A percentile compares a stretch with the other conserved stretches of the same genome.
phyloP scores from a whole-genome alignment of 768 basidiomycete species.

The Calocybe cyanea region DNA sequence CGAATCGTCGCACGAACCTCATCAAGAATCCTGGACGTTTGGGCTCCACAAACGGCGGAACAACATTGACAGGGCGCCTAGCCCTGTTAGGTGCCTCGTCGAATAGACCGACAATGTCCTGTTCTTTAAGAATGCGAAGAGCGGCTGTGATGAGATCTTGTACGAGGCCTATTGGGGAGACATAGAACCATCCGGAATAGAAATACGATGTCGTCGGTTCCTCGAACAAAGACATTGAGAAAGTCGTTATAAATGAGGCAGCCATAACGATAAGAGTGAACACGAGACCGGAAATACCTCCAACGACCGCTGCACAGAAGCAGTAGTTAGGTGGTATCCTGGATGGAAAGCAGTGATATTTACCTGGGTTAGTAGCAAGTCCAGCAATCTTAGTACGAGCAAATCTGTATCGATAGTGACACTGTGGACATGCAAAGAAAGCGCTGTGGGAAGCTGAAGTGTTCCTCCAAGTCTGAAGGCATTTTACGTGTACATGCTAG shows the following conservation, averaged over 20 bases:
- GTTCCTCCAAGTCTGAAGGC: constrained; percentile 72
- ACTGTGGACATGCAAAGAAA: constrained; percentile 80
- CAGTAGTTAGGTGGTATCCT: constrained; percentile 9
- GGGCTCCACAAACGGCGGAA: constrained; percentile 15
- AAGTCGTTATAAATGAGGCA: constrained; percentile 68
- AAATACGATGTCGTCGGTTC: constrained; percentile 39
- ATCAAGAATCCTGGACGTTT: constrained; percentile 39
- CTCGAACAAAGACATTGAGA: constrained; percentile 61
- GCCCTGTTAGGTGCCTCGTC: constrained; percentile 23
- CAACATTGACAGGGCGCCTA: constrained; percentile 6
- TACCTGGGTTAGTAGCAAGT: constrained; percentile 75
- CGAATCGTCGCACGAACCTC: constrained; percentile 63
- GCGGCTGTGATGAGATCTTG: constrained; percentile 61
- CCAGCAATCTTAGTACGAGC: constrained; percentile 67
- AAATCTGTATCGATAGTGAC: constrained; percentile 74
- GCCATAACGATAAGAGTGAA: constrained; percentile 65
- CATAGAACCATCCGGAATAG: constrained; percentile 36
- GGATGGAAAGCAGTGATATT: constrained; percentile 16
- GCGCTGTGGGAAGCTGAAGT: constrained; percentile 56
- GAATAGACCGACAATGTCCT: constrained; percentile 39
- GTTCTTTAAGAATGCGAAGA: constrained; percentile 58
- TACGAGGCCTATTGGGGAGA: constrained; percentile 55
- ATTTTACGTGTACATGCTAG: constrained; percentile 78
- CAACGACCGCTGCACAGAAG: constrained; percentile 54
- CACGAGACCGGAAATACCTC: constrained; percentile 51